These are phyloP conservation scores for Rhizopogon roseolus DNA, from an alignment of 768 basidiomycete species.

Conservation along the genomic window DNA sequence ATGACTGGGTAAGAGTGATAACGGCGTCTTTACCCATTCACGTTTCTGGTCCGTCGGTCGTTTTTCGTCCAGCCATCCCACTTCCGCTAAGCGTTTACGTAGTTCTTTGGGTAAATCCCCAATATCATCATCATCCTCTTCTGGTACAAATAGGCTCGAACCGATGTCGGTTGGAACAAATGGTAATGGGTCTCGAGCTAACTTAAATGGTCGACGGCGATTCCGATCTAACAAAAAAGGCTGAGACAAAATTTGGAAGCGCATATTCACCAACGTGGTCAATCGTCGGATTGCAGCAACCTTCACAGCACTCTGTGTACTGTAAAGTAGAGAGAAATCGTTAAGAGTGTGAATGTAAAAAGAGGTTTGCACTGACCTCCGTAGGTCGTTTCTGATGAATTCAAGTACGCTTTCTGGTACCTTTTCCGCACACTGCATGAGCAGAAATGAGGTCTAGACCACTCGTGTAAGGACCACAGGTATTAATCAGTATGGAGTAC, in stretches of 20 bases:
- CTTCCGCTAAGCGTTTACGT: slow-evolving; percentile 60
- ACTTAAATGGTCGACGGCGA: slow-evolving; percentile 62
- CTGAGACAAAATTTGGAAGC: slow-evolving; percentile 65
- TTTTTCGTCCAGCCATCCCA: slow-evolving; percentile 70
- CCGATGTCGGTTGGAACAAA: slow-evolving; percentile 78
- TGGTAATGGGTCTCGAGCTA: slow-evolving; percentile 63
- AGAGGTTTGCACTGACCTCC: slow-evolving; percentile 38
- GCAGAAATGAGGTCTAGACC: slow-evolving; percentile 52
- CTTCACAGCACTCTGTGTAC: slow-evolving; percentile 24
- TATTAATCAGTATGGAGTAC: slow-evolving; percentile 13
- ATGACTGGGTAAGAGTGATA: slow-evolving; percentile 56
- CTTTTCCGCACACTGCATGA: slow-evolving; percentile 74
- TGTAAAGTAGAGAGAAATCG: not conserved
- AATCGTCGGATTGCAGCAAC: slow-evolving; percentile 52
- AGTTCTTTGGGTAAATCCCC: slow-evolving; percentile 60
- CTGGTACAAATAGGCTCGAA: slow-evolving; percentile 49
- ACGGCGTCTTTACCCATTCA: slow-evolving; percentile 58
- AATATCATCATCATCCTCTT: slow-evolving; percentile 47
- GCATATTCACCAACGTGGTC: slow-evolving; percentile 55
- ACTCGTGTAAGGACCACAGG: not conserved
- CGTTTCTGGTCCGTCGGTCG: slow-evolving; percentile 48
- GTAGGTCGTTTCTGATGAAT: slow-evolving; percentile 49
- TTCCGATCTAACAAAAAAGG: slow-evolving; percentile 53
- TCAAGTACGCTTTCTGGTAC: slow-evolving; percentile 41
- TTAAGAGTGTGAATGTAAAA: not conserved